Evolutionary conservation across 495 filamentous ascomycete species (phyloP).

Genomic region (Talaromyces stipitatus): DNA sequence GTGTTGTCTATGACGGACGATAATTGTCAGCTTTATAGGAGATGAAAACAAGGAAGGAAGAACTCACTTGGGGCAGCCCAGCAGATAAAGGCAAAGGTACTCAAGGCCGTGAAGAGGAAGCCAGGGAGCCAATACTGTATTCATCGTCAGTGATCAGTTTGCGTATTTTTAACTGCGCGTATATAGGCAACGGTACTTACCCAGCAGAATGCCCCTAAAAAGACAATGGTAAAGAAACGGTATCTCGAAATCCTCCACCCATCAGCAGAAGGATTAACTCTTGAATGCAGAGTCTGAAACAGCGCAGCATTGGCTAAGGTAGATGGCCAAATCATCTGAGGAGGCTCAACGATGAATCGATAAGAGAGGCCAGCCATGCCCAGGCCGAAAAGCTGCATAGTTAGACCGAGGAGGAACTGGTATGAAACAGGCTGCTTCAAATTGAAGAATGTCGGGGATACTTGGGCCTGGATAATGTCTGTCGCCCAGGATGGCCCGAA

Average conservation of each 20-base stretch:
- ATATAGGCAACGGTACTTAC: constrained; percentile 1
- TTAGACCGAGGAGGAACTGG: constrained; percentile 69
- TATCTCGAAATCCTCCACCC: constrained; percentile 77
- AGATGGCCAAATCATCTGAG: constrained; percentile 81
- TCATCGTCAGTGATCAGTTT: background rate
- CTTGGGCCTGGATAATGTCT: constrained; percentile 67
- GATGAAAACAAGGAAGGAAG: constrained; percentile 19
- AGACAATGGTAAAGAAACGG: constrained; percentile 71
- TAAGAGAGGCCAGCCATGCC: constrained; percentile 67
- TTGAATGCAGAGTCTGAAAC: constrained; percentile 79
- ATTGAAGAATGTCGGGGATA: constrained; percentile 61
- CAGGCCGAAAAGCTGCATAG: constrained; percentile 73
- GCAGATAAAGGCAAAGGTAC: constrained; percentile 81
- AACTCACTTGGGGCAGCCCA: constrained; percentile 82
- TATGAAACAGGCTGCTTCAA: constrained; percentile 61
- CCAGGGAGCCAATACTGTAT: constrained; percentile 69
- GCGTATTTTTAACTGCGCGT: too few species aligned
- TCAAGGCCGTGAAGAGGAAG: constrained; percentile 74
- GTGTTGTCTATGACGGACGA: constrained; percentile 19
- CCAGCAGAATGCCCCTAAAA: constrained; percentile 56
- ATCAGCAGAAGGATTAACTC: constrained; percentile 70
- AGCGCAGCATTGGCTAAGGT: constrained; percentile 82
- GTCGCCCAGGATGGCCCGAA: constrained; percentile 5
- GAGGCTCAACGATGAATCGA: constrained; percentile 69
- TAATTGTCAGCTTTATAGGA: constrained; percentile 12